A percentile compares a stretch with the other conserved stretches of the same genome.
These are phyloP conservation scores for Candida tallmaniae DNA, from an alignment of 805 yeast genomes.

Conservation along the genomic window DNA sequence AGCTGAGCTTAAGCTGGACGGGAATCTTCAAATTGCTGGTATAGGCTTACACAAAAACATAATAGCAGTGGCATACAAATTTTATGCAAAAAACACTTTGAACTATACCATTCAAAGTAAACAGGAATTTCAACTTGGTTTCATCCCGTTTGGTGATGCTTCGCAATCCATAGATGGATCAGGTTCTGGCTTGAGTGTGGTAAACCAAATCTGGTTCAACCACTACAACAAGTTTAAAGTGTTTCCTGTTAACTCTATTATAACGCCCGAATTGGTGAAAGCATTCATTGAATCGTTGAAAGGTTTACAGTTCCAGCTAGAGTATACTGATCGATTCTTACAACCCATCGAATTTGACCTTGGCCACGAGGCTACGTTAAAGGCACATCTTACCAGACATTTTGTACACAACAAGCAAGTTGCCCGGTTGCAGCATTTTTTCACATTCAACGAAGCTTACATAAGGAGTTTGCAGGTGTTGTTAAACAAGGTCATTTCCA, in stretches of 20 bases:
- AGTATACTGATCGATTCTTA: too few species aligned
- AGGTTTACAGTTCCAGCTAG: too few species aligned
- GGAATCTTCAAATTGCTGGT: conserved; percentile 24
- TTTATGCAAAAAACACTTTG: conserved; percentile 22
- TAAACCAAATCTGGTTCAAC: conserved; percentile 20
- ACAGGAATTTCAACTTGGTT: conserved; percentile 21
- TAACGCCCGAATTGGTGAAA: conserved; percentile 5
- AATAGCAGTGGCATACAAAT: conserved; percentile 19
- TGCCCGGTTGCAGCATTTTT: conserved; percentile 17
- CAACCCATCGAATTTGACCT: too few species aligned
- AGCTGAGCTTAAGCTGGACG: conserved; percentile 16
- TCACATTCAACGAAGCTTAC: conserved; percentile 19
- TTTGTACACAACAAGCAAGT: too few species aligned
- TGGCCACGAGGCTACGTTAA: too few species aligned
- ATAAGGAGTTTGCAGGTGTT: conserved; percentile 10
- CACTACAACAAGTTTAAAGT: conserved; percentile 6
- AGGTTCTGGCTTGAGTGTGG: conserved; percentile 12
- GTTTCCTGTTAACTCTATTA: conserved; percentile 1
- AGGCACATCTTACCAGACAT: too few species aligned
- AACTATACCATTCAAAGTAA: conserved; percentile 24
- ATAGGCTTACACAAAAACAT: conserved; percentile 17
- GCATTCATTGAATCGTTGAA: conserved; percentile 12
- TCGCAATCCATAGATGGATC: neutral
- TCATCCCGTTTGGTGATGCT: conserved; percentile 13
- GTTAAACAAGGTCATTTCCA: neutral